Evolutionary conservation across 805 yeast genomes (phyloP), one percentile per base, ranked within the genome.

Genomic region (Tanozyma kutaoensis): DNA sequence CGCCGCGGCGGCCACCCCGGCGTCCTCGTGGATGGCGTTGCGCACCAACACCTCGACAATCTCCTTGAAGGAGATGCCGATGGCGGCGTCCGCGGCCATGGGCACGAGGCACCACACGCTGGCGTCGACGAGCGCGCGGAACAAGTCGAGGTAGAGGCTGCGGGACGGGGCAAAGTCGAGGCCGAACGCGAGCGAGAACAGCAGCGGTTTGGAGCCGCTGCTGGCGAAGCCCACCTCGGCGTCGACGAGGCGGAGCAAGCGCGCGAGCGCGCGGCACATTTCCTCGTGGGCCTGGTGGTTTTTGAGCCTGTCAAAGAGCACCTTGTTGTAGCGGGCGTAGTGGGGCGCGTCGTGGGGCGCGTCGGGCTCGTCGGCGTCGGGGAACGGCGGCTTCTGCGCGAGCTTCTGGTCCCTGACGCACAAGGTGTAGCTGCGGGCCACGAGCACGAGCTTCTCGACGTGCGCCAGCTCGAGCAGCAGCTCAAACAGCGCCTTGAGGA

Each of bases 21-120:
- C 52, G 35, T 76, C 75, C 2, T 65, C 58, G 47, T 85, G 93
- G 2, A 76, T 70, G 3, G 82, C 69, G 43, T 85, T 84, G 30
- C 82, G 62, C 22, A 86, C 74, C 11, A 91, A 54, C 3, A 84
- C 56, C 32, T 88, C 97, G 15, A 86, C 69, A 2, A 77, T 55
- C 18, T 69, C 65, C 30, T 77, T 65, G 40, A 75, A 73, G 8
- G 72, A 67, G 2, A 75, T 59, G 14, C 56, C 65, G 21, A 50
- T 46, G 26, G 56, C 45, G 3, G 62, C 38, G 17, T 52, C 54
- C 6, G 34, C 42, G 1, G 42, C 26, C 16, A 48, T 27, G 5
- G 59, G 51, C 4, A 47, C 55, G 39, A 58, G 42, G 3, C 59
- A 50, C 72, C 86, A 78, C 0, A 97, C 91, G 24, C 78, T 57